Evolutionary conservation across 2,329 filamentous ascomycete genomes (phyloP).

Genomic region (Waltergamsia citrina): DNA sequence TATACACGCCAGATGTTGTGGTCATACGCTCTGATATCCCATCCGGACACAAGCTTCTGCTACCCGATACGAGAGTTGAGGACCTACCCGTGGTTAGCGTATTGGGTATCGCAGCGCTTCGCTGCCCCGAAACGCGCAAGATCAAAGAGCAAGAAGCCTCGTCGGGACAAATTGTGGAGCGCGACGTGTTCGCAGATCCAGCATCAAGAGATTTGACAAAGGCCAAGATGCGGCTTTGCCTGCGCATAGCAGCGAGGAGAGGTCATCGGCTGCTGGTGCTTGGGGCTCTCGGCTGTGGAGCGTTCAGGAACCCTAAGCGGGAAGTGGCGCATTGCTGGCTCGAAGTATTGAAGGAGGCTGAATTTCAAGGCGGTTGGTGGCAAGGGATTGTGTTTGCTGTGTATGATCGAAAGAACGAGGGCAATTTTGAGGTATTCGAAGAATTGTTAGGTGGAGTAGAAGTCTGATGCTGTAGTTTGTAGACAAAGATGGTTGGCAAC

Average conservation of each 20-base stretch:
- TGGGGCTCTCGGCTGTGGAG: slow-evolving; percentile 61
- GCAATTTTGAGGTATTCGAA: slow-evolving; percentile 43
- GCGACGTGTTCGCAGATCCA: slow-evolving; percentile 26
- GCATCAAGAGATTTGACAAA: slow-evolving; percentile 44
- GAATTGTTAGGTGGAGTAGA: slow-evolving; percentile 25
- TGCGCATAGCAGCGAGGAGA: slow-evolving; percentile 49
- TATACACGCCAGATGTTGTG: slow-evolving; percentile 53
- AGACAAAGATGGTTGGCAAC: too few relatives aligned
- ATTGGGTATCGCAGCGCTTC: slow-evolving; percentile 49
- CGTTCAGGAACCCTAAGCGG: slow-evolving; percentile 50
- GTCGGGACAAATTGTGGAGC: slow-evolving; percentile 11
- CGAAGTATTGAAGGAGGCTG: slow-evolving; percentile 48
- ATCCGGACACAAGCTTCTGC: slow-evolving; percentile 34
- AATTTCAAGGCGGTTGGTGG: slow-evolving; percentile 59
- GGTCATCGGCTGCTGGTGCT: slow-evolving; percentile 52
- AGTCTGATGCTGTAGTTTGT: slow-evolving; percentile 11
- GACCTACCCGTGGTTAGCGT: slow-evolving; percentile 45
- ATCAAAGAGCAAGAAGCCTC: slow-evolving; percentile 6
- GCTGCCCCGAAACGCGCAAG: slow-evolving; percentile 22
- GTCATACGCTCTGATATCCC: slow-evolving; percentile 43
- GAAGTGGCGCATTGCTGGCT: slow-evolving; percentile 55
- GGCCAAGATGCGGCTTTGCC: slow-evolving; percentile 50
- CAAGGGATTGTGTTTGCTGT: slow-evolving; percentile 55
- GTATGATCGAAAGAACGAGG: slow-evolving; percentile 30
- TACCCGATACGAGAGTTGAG: slow-evolving; percentile 16